Evolutionary conservation across 2,329 filamentous ascomycete genomes (phyloP).

Genomic region (Colletotrichum truncatum): DNA sequence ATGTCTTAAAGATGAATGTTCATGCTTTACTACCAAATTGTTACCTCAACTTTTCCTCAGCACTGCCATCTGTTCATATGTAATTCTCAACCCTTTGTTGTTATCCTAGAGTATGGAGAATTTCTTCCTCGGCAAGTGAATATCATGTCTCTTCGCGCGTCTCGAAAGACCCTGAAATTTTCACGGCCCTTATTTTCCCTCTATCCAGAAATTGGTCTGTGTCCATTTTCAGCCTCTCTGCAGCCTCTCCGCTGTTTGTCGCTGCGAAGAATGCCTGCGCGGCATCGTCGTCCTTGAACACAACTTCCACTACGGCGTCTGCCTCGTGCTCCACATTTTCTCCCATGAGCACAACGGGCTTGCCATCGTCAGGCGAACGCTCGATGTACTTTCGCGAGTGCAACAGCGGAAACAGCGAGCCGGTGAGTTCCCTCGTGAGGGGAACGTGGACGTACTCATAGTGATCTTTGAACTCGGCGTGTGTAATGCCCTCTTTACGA

Average conservation of each 20-base stretch:
- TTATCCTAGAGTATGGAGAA: no score
- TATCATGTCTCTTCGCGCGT: background rate
- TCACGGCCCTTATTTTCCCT: slow-evolving; percentile 1
- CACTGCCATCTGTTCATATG: no score
- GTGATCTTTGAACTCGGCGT: slow-evolving; percentile 35
- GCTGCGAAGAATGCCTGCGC: slow-evolving; percentile 16
- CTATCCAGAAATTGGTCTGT: slow-evolving; percentile 12
- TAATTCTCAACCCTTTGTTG: no score
- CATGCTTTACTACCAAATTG: no score
- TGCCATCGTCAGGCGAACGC: slow-evolving; percentile 11
- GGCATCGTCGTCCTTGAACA: slow-evolving; percentile 27
- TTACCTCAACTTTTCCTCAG: no score
- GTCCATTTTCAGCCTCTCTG: slow-evolving; percentile 4
- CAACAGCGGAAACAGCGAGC: slow-evolving; percentile 33
- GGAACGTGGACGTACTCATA: slow-evolving; percentile 37
- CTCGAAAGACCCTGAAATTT: slow-evolving; percentile 8
- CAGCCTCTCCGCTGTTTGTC: background rate
- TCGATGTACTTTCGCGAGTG: slow-evolving; percentile 34
- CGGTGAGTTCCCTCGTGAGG: slow-evolving; percentile 33
- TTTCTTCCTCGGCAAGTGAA: no score
- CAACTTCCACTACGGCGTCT: slow-evolving; percentile 35
- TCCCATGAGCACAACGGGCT: slow-evolving; percentile 31
- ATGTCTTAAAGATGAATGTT: no score
- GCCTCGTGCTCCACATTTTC: slow-evolving; percentile 31
- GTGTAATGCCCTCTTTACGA: slow-evolving; percentile 33